These are phyloP conservation scores for Fraxinus paxiana DNA, from an alignment of 305 asterid species.

Conservation along the genomic window DNA sequence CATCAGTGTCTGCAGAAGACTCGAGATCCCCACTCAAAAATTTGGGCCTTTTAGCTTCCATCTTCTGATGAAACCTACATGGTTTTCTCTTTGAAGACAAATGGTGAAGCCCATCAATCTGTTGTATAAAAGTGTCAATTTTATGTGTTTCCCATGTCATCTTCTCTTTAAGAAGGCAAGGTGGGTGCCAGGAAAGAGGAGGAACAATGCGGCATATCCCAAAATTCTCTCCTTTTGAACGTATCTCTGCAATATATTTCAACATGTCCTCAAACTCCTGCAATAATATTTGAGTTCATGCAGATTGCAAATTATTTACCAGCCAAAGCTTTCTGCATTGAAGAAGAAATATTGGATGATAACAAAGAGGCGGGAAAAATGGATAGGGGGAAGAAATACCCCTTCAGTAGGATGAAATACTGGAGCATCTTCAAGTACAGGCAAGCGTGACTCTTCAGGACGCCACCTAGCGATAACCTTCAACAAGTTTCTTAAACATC, in stretches of 20 bases:
- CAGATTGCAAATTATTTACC: constrained; percentile 25
- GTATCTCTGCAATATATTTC: constrained; percentile 60
- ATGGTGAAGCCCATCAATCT: constrained; percentile 44
- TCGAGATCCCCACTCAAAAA: constrained; percentile 23
- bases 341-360: constrained; percentile 12
- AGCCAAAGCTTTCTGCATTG: constrained; percentile 20
- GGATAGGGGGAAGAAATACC: constrained; percentile 39
- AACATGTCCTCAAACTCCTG: constrained; percentile 83
- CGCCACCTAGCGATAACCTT: constrained; percentile 69
- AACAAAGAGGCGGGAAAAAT: constrained; percentile 12
- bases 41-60: constrained; percentile 32
- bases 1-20: constrained; percentile 30
- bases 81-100: constrained; percentile 32
- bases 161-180: constrained; percentile 41
- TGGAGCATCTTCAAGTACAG: constrained; percentile 63
- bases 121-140: constrained; percentile 50
- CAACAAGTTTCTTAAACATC: constrained; percentile 23
- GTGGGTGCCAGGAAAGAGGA: constrained; percentile 76
- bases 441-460: constrained; percentile 50
- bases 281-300: constrained; percentile 36
- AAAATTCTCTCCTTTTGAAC: constrained; percentile 48
- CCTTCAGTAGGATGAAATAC: constrained; percentile 68
- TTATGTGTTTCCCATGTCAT: constrained; percentile 43
- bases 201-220: constrained; percentile 95
- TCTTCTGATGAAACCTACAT: constrained; percentile 30